Percentiles rank a stretch among this genome's conserved stretches.
Conservation (phyloP, 768 basidiomycete genomes). For the Trametes meyenii region DNA sequence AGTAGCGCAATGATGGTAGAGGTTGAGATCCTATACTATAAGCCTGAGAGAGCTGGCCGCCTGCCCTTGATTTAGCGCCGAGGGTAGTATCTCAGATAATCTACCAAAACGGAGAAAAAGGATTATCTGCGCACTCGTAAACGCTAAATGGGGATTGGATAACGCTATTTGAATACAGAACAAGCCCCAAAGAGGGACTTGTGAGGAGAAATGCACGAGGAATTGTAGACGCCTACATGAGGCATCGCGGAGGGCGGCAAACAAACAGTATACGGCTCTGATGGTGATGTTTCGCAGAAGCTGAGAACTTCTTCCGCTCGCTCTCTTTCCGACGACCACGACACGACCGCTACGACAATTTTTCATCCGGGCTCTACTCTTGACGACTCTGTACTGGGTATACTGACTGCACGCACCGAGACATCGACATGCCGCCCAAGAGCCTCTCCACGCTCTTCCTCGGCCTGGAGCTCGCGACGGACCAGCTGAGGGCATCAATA, state of each 20-base stretch:
- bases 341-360: slow-evolving; percentile 25
- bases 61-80: no score
- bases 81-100: no score
- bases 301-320: slow-evolving; percentile 13
- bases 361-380: slow-evolving; percentile 9
- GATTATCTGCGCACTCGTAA: no score
- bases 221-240: slow-evolving; percentile 19
- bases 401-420: slow-evolving; percentile 5
- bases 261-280: slow-evolving; percentile 23
- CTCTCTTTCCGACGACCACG: slow-evolving; percentile 26
- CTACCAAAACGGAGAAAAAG: no score
- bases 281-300: slow-evolving; percentile 26
- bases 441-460: slow-evolving; percentile 65
- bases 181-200: slow-evolving; percentile 4
- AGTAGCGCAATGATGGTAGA: no score
- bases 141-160: no score
- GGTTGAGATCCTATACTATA: no score
- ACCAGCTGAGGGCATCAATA: slow-evolving; percentile 81
- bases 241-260: slow-evolving; percentile 20
- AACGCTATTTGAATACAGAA: background rate
- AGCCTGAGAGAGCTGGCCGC: no score
- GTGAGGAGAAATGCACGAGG: background rate
- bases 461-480: slow-evolving; percentile 83
- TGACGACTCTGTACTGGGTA: slow-evolving; percentile 10
- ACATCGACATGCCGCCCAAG: slow-evolving; percentile 39